Evolutionary conservation across 169 alveolate genomes (phyloP).

Genomic region (Plasmodium coatneyi): DNA sequence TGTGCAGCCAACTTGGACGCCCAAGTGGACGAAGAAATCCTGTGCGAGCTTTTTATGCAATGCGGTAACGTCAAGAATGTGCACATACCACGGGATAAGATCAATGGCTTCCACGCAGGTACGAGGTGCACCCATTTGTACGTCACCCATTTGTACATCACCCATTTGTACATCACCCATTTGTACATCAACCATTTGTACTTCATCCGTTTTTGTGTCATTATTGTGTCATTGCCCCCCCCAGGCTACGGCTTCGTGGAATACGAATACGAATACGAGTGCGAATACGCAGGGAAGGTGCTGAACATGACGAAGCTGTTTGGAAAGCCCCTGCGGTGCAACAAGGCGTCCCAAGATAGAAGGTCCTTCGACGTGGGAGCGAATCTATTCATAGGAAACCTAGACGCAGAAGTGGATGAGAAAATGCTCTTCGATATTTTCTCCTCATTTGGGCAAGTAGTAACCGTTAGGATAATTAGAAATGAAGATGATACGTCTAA

Average conservation of each 20-base stretch:
- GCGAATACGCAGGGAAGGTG: conserved; percentile 98
- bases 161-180: not conserved
- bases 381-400: conserved; percentile 97
- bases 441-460: conserved; percentile 96
- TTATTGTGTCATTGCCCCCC: too few relatives aligned
- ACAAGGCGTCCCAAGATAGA: conserved; percentile 98
- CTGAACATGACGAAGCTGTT: conserved; percentile 97
- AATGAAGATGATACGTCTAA: conserved; percentile 93
- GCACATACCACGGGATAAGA: conserved; percentile 97
- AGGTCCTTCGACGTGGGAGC: conserved; percentile 98
- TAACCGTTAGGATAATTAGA: conserved; percentile 93
- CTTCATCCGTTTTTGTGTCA: not conserved
- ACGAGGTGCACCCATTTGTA: not conserved
- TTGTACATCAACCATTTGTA: not conserved
- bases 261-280: conserved; percentile 96
- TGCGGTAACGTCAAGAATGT: conserved; percentile 97
- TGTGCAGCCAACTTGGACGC: conserved; percentile 94
- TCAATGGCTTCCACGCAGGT: conserved; percentile 86
- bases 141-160: not conserved
- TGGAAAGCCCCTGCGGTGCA: conserved; percentile 96
- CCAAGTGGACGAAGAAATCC: conserved; percentile 96
- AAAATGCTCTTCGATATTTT: conserved; percentile 96
- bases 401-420: conserved; percentile 97
- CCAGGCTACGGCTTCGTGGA: conserved; percentile 98
- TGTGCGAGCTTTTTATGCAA: conserved; percentile 98